Conservation (phyloP, 768 basidiomycete genomes). For the Lactarius tabidus region DNA sequence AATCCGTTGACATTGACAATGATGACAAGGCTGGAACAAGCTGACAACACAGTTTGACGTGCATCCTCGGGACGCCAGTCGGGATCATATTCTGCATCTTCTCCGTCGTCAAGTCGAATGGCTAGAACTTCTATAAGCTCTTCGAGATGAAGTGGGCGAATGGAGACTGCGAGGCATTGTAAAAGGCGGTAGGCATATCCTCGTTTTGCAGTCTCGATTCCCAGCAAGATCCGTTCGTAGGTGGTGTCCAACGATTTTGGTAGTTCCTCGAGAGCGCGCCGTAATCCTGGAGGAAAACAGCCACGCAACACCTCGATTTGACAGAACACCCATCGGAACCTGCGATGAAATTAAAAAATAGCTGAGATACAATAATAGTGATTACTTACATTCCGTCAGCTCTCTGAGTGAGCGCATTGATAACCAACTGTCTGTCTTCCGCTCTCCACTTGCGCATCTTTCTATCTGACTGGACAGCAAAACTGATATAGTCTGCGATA, state of each 20-base stretch:
- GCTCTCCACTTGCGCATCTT: slow-evolving; percentile 2
- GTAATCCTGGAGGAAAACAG: background rate
- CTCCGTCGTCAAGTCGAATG: background rate
- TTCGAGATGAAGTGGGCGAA: no score
- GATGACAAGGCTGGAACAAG: background rate
- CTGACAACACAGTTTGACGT: background rate
- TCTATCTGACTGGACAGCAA: background rate
- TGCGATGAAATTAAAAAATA: background rate
- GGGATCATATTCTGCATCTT: background rate
- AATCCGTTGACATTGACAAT: background rate
- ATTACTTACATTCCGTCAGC: slow-evolving; percentile 6
- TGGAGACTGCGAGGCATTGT: no score
- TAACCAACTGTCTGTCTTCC: slow-evolving; percentile 7
- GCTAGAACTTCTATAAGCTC: no score
- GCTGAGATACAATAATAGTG: background rate
- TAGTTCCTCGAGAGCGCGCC: background rate
- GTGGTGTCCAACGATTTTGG: no score
- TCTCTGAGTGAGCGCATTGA: background rate
- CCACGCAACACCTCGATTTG: background rate
- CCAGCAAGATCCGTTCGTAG: no score
- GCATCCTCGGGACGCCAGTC: background rate
- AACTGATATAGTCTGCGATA: slow-evolving; percentile 1
- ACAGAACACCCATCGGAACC: background rate
- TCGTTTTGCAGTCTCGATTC: no score
- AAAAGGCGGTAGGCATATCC: no score